Percentiles rank a stretch among this genome's conserved stretches.
Evolutionary conservation across 1,284 basidiomycete genomes (phyloP).

Genomic region (Ceratobasidium sp.): DNA sequence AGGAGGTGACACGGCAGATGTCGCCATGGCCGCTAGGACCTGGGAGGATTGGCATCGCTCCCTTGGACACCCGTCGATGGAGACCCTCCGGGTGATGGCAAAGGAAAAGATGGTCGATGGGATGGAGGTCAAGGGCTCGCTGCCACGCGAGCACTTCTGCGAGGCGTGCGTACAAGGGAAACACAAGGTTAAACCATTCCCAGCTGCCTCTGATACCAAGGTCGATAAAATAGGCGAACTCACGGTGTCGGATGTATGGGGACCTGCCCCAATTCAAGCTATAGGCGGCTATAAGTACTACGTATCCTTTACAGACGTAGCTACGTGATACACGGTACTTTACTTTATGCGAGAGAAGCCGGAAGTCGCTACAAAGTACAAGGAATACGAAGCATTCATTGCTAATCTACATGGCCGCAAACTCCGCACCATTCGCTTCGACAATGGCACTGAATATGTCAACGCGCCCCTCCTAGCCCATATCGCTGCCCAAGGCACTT

Average conservation of each 20-base stretch:
- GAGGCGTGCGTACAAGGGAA: conserved; percentile 21
- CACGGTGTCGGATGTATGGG: conserved; percentile 54
- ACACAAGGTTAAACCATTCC: conserved; percentile 3
- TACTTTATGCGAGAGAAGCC: conserved; percentile 20
- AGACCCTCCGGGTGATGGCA: background rate
- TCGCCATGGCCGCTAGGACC: background rate
- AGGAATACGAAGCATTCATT: conserved; percentile 22
- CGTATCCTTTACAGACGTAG: conserved; percentile 49
- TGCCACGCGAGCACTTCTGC: background rate
- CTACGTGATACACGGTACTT: background rate
- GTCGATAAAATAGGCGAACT: conserved; percentile 48
- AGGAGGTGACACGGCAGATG: background rate
- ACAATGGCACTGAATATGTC: conserved; percentile 2
- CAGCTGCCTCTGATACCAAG: conserved; percentile 1
- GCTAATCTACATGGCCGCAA: background rate
- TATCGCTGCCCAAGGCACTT: conserved; percentile 38
- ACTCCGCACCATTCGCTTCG: conserved; percentile 8
- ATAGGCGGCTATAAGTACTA: conserved; percentile 52
- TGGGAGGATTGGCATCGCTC: conserved; percentile 17
- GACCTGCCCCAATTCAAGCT: conserved; percentile 50
- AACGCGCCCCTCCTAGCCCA: conserved; percentile 10
- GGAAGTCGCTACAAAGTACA: background rate
- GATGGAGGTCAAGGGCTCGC: conserved; percentile 21
- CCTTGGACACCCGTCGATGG: conserved; percentile 14
- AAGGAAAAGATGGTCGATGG: conserved; percentile 22